Base-by-base conservation (phyloP, 306 rosid species). In the Prunus mira region DNA sequence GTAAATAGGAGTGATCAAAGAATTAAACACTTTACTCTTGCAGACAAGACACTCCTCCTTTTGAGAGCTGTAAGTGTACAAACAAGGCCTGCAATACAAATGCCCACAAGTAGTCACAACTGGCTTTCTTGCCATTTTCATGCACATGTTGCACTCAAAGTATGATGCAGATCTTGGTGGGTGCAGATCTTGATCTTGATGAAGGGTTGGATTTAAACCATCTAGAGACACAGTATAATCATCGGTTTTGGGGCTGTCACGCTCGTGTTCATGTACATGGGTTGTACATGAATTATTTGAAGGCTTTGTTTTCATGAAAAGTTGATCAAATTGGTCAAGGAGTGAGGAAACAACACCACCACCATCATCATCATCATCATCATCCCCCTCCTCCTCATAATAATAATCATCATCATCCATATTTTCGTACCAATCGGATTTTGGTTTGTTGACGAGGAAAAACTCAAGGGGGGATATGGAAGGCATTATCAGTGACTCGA, bases 101-200 rank as follows among this genome's bases (percentile, higher is more conserved):
- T 69, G 73, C 28, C 73, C 45, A 18, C 73, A 69, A 5, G 58
- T 8, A 69, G 73, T 69, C 73, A 69, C 17, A 47, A 69, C 43
- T 6, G 45, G 60, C 14, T 49, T 10, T 27, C 41, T 50, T 69
- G 73, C 58, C 73, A 25, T 25, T 19, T 50, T 27, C 24, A 15
- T 15, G 28, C 73, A 69, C 19, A 49, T 7, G 49, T 49, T 69
- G 73, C 60, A 69, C 38, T 49, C 58, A 25, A 47, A 68, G 17
- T 14, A 28, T 9, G 46, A 30, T 0, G 24, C 43, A 30, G 43
- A 63, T 9, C 22, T 12, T 10, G 67, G 20, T 1, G 66, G 43
- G 28, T 2, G 3, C 28, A 27, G 3, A 38, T 38, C 43, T 34
- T 34, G 38, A 38, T 38, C 9, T 38, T 57, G 63, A n/a, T 57